phyloP scores from a whole-genome alignment of 2,329 filamentous ascomycete genomes.

The Cladophialophora chaetospira region DNA sequence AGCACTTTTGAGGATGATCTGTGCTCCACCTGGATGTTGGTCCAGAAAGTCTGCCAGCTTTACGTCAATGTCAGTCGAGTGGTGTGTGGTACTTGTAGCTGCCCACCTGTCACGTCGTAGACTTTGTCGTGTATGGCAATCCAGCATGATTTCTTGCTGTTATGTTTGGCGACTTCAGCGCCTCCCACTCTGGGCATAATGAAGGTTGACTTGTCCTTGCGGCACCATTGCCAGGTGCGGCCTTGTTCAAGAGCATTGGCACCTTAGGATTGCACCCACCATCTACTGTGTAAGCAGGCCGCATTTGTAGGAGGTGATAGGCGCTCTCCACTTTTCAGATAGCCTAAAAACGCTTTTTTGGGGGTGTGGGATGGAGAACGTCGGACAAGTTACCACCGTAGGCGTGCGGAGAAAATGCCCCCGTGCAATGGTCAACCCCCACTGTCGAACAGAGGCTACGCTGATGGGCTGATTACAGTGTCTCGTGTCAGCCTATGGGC shows the following conservation, averaged over 20 bases:
- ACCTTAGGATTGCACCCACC: not conserved
- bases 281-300: no score
- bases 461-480: no score
- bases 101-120: constrained; percentile 73
- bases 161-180: constrained; percentile 75
- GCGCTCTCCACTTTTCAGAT: not conserved
- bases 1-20: constrained; percentile 84
- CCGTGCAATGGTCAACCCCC: no score
- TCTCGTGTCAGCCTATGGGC: no score
- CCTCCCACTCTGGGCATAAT: constrained; percentile 3
- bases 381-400: not conserved
- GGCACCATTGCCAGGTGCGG: not conserved
- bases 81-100: constrained; percentile 84
- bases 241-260: not conserved
- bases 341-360: not conserved
- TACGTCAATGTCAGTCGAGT: constrained; percentile 57
- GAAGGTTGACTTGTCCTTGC: not conserved
- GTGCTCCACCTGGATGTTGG: constrained; percentile 83
- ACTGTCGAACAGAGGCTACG: no score
- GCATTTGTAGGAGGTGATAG: no score
- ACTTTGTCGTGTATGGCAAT: constrained; percentile 82
- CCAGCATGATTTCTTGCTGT: constrained; percentile 76
- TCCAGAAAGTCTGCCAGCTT: constrained; percentile 67
- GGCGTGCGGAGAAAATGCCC: not conserved
- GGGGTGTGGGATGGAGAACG: not conserved